phyloP scores from a whole-genome alignment of 2,329 filamentous ascomycete genomes.

The Diaporthe citrichinensis region DNA sequence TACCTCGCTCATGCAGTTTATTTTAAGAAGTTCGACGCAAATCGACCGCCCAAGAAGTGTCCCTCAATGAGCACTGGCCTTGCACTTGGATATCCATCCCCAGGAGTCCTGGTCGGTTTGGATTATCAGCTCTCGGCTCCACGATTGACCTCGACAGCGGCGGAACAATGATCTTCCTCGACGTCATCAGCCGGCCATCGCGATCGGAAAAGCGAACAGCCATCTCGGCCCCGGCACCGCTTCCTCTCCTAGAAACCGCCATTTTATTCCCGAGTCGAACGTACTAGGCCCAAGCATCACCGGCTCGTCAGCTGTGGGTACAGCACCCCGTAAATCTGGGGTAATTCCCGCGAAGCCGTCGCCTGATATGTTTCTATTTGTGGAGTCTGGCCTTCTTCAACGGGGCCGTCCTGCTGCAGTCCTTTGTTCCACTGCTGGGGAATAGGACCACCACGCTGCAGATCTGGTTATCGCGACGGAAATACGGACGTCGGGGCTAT shows the following conservation, averaged over 20 bases:
- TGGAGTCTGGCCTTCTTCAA: conserved; percentile 17
- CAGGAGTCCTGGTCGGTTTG: background rate
- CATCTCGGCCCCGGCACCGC: conserved; percentile 7
- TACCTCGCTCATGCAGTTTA: background rate
- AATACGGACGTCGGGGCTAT: conserved; percentile 29
- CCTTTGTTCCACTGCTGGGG: conserved; percentile 15
- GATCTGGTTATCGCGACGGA: conserved; percentile 19
- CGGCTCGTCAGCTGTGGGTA: conserved; percentile 5
- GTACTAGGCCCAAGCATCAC: background rate
- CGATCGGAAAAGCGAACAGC: conserved; percentile 14
- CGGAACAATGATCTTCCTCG: conserved; percentile 16
- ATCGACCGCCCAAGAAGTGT: background rate
- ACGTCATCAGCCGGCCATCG: background rate
- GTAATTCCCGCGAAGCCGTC: conserved; percentile 19
- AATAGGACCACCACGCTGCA: background rate
- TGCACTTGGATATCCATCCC: background rate
- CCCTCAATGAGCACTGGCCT: background rate
- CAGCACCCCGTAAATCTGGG: conserved; percentile 22
- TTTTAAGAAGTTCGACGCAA: background rate
- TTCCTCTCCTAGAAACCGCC: background rate
- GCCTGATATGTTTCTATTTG: conserved; percentile 22
- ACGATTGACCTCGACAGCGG: background rate
- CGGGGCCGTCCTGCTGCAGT: background rate
- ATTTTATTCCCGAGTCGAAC: conserved; percentile 8
- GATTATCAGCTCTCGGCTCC: background rate